These are phyloP conservation scores for Cadophora luteo-olivacea DNA, from an alignment of 2,329 filamentous ascomycete genomes.

Conservation along the genomic window DNA sequence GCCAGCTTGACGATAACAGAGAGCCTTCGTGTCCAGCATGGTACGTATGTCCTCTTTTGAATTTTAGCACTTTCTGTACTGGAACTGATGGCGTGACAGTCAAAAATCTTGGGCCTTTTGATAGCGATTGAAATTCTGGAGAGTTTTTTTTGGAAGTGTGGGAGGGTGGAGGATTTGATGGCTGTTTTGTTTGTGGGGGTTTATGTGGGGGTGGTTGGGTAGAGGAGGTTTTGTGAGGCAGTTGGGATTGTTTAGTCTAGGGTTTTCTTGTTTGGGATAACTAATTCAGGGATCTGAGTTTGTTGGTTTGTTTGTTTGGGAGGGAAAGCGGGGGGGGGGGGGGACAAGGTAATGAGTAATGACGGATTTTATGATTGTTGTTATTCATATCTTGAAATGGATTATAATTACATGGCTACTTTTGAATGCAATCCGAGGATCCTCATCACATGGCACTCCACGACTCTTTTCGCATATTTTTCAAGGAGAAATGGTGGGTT, in stretches of 20 bases:
- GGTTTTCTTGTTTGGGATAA: no score
- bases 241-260: background rate
- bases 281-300: no score
- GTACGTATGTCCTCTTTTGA: background rate
- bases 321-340: background rate
- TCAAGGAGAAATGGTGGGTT: no score
- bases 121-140: background rate
- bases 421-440: no score
- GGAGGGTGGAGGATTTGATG: background rate
- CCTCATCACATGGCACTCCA: no score
- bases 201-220: background rate
- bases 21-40: background rate
- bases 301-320: no score
- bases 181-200: background rate
- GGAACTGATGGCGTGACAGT: slow-evolving; percentile 5
- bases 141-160: background rate
- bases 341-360: no score
- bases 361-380: no score
- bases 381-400: no score
- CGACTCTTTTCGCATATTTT: no score
- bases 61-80: background rate
- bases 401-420: no score
- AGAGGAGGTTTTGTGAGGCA: background rate
- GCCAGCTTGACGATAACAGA: background rate
- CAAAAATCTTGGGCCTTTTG: background rate